Evolutionary conservation across 2,329 filamentous ascomycete species (phyloP).

Genomic region (Hymenoscyphus repandus): DNA sequence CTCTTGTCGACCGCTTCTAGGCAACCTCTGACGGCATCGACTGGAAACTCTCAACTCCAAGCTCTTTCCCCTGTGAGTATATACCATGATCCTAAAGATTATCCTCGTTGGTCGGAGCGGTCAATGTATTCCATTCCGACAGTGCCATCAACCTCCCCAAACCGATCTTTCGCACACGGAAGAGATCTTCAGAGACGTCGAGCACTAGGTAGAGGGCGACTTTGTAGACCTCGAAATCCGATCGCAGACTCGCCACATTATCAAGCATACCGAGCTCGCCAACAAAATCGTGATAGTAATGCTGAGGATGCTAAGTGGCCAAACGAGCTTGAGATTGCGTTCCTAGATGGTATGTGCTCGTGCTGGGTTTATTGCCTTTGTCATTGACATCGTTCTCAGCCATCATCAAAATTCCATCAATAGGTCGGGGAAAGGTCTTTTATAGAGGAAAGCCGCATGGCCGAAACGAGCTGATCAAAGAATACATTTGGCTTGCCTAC

Average conservation of each 20-base stretch:
- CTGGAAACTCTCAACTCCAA: constrained; percentile 29
- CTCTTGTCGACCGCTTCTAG: constrained; percentile 15
- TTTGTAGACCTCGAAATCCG: constrained; percentile 44
- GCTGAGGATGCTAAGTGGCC: constrained; percentile 58
- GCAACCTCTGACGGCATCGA: constrained; percentile 27
- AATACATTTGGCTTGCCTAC: constrained; percentile 56
- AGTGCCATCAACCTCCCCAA: constrained; percentile 24
- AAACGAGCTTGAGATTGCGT: constrained; percentile 58
- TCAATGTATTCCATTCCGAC: constrained; percentile 24
- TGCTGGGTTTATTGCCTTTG: neutral
- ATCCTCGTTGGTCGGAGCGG: constrained; percentile 17
- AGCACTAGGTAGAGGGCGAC: constrained; percentile 25
- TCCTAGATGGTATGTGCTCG: constrained; percentile 55
- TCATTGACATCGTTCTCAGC: constrained; percentile 38
- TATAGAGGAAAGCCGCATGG: constrained; percentile 60
- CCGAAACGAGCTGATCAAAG: constrained; percentile 65
- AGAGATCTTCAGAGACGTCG: constrained; percentile 31
- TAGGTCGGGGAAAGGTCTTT: constrained; percentile 62
- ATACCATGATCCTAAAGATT: constrained; percentile 28
- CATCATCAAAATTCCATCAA: constrained; percentile 58
- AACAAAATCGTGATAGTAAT: constrained; percentile 54
- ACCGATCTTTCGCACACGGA: constrained; percentile 16
- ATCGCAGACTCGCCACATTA: constrained; percentile 59
- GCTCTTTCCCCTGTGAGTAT: constrained; percentile 21
- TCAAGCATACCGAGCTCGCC: constrained; percentile 57